Conservation (phyloP, 2,329 filamentous ascomycete species). For the Trichophyton mentagrophytes region DNA sequence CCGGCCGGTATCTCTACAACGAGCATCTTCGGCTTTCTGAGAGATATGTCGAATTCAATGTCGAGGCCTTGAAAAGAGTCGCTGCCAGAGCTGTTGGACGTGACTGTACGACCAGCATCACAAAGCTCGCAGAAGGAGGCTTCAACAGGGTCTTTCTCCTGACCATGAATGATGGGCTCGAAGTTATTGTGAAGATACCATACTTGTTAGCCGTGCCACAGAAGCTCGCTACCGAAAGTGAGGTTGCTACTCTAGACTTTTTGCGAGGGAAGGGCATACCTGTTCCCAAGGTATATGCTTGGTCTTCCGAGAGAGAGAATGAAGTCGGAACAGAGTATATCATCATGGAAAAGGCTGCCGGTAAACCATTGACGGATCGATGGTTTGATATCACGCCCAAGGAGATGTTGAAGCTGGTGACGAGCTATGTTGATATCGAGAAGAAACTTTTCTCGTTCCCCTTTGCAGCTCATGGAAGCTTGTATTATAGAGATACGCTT, state of each 20-base stretch:
- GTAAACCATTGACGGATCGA: conserved; percentile 20
- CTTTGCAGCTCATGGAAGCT: conserved; percentile 8
- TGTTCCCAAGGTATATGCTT: conserved; percentile 26
- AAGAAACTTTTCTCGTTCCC: conserved; percentile 10
- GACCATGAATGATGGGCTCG: conserved; percentile 14
- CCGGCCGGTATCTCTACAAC: too few relatives aligned
- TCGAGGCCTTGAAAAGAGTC: too few relatives aligned
- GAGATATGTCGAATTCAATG: too few relatives aligned
- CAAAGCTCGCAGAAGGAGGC: conserved; percentile 17
- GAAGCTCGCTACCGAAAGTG: conserved; percentile 20
- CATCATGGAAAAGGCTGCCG: conserved; percentile 27
- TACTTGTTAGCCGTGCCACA: conserved; percentile 16
- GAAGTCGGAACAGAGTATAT: conserved; percentile 30
- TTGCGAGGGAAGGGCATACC: conserved; percentile 19
- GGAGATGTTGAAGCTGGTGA: conserved; percentile 12
- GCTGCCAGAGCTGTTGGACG: too few relatives aligned
- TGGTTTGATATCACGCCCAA: conserved; percentile 18
- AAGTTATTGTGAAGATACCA: conserved; percentile 19
- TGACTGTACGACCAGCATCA: conserved; percentile 5
- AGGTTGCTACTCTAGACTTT: conserved; percentile 23
- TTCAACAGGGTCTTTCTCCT: conserved; percentile 19
- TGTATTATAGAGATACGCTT: conserved; percentile 9
- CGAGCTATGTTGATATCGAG: conserved; percentile 12
- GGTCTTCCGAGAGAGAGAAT: conserved; percentile 24
- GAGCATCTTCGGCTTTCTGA: not conserved